Base-by-base conservation (phyloP, 176 grass and related monocot species). In the barley (Hordeum vulgare) region DNA sequence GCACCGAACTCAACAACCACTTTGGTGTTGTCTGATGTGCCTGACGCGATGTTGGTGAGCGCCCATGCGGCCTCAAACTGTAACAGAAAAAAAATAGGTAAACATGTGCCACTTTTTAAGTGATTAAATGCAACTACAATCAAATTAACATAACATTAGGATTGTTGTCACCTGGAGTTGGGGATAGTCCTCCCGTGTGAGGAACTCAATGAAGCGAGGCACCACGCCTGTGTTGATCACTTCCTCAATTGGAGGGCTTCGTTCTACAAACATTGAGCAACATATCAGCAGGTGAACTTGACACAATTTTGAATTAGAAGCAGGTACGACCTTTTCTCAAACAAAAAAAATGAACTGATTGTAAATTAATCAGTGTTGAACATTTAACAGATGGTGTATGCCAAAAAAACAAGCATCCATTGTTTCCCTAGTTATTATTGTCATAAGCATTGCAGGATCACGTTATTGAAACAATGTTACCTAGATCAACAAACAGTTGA, bases 21-120 rank as follows among this genome's bases (percentile, higher is more conserved):
- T 69, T 86, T 97, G 7, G 92, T 97, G 82, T 97, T 91, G 2
- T 97, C 95, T 34, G 92, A 97, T 40, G 95, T 97, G 24, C 95
- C 95, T 21, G 95, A 97, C 35, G 95, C 92, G 41, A 97, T 97
- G 64, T 97, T 97, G 27, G 94, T 97, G 59, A 97, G 90, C 15
- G 94, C 94, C 94, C 94, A 97, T 66, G 92, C 92, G 83, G 95
- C 90, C 79, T 97, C 95, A 82, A 97, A 97, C 95, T 98, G 92
- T 25, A 85, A 60, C 29, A 36, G 78, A 67, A 70, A 41, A 66
- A 61, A 85, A 17, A 37, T 7, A 57, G 20, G 40, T 23, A 59
- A 81, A 17, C 5, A 0, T 77, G 56, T 26, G 8, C 17, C 57
- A 79, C 45, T n/a, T 20, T 33, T 20, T 33, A 4, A 12, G 11